These are phyloP conservation scores for Clarireedia hainanense DNA, from an alignment of 2,329 filamentous ascomycete species.

Conservation along the genomic window DNA sequence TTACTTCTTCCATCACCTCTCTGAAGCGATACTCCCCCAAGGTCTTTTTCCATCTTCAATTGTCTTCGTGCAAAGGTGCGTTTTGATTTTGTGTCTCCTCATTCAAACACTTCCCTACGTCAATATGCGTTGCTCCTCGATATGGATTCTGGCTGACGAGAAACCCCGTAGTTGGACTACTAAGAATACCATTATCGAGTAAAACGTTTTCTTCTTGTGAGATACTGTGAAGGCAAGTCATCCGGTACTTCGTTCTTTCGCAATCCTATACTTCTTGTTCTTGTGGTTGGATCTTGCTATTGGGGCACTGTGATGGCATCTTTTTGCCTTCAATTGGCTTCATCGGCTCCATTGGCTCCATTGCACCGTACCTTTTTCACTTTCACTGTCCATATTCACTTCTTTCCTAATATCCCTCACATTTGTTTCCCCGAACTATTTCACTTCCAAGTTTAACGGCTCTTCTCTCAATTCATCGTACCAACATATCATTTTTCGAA, in stretches of 20 bases:
- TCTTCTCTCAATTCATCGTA: not conserved
- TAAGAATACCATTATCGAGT: slow-evolving; percentile 10
- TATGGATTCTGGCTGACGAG: slow-evolving; percentile 9
- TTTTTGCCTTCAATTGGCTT: no score
- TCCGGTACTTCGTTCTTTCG: not conserved
- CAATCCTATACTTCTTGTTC: not conserved
- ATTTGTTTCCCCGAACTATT: not conserved
- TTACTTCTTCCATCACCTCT: slow-evolving; percentile 7
- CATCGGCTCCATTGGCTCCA: no score
- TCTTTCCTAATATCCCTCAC: not conserved
- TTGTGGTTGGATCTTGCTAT: not conserved
- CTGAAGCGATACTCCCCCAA: slow-evolving; percentile 3
- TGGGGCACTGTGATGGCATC: no score
- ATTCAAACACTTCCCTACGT: not conserved
- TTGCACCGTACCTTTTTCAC: not conserved
- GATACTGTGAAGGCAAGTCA: slow-evolving; percentile 23
- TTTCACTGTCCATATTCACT: slow-evolving; percentile 1
- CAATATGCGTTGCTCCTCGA: not conserved
- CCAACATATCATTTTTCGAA: not conserved
- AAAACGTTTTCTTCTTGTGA: slow-evolving; percentile 13
- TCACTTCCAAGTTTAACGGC: not conserved
- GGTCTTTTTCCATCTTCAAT: slow-evolving; percentile 1
- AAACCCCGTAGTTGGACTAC: slow-evolving; percentile 13
- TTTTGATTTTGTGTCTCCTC: not conserved
- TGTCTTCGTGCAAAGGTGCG: slow-evolving; percentile 17